A percentile compares a stretch with the other conserved stretches of the same genome.
Evolutionary conservation across 2,329 filamentous ascomycete genomes (phyloP).

Genomic region (Elsinoe fawcettii): DNA sequence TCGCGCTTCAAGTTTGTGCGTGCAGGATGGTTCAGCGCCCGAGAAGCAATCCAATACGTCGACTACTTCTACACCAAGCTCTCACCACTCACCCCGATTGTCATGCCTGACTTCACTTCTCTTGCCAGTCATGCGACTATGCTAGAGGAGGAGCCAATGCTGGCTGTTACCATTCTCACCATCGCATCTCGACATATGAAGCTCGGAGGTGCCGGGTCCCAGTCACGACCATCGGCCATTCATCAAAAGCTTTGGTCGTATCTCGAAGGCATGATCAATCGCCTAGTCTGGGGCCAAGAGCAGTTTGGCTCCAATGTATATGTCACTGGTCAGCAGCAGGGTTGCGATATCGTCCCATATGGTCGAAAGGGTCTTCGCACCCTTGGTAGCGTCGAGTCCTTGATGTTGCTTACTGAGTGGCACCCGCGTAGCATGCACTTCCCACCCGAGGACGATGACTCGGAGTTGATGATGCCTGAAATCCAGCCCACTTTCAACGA

Average conservation of each 20-base stretch:
- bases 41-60: conserved; percentile 88
- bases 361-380: conserved; percentile 67
- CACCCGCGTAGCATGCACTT: conserved; percentile 92
- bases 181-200: conserved; percentile 82
- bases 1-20: conserved; percentile 87
- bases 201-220: conserved; percentile 69
- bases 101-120: conserved; percentile 79
- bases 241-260: conserved; percentile 95
- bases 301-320: conserved; percentile 86
- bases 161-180: conserved; percentile 83
- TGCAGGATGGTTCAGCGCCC: conserved; percentile 90
- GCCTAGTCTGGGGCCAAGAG: conserved; percentile 91
- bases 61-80: conserved; percentile 92
- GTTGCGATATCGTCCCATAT: conserved; percentile 56
- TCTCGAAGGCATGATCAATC: conserved; percentile 87
- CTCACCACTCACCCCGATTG: conserved; percentile 86
- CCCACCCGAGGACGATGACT: conserved; percentile 62
- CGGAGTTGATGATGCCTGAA: conserved; percentile 58
- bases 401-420: conserved; percentile 95
- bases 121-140: conserved; percentile 72
- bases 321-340: conserved; percentile 60
- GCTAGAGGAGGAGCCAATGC: conserved; percentile 82
- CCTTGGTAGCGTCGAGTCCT: conserved; percentile 84
- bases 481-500: conserved; percentile 35
- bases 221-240: conserved; percentile 80